phyloP scores from a whole-genome alignment of 306 rosid species.

The Rosa lucieae region DNA sequence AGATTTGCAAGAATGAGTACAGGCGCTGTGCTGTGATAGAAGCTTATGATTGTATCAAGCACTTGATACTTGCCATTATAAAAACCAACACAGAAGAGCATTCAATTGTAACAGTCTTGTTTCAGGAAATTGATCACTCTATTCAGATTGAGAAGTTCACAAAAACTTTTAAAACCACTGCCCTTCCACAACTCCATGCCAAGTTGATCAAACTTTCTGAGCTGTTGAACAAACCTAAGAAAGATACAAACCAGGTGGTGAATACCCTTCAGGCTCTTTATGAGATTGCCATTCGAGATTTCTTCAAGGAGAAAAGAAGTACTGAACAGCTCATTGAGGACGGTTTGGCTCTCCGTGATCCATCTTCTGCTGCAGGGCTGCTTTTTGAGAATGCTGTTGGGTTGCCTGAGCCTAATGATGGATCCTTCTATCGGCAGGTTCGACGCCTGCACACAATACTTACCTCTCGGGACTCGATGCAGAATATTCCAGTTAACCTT shows the following conservation, averaged over 20 bases:
- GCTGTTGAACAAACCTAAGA: slow-evolving; percentile 58
- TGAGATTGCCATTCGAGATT: slow-evolving; percentile 75
- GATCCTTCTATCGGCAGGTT: slow-evolving; percentile 73
- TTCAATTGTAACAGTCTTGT: slow-evolving; percentile 75
- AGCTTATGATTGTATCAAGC: slow-evolving; percentile 76
- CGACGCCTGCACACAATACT: slow-evolving; percentile 87
- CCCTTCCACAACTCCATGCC: slow-evolving; percentile 71
- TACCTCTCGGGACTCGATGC: slow-evolving; percentile 88
- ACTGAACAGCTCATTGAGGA: slow-evolving; percentile 66
- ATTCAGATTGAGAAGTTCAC: slow-evolving; percentile 75
- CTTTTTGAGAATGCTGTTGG: slow-evolving; percentile 73
- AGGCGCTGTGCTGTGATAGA: slow-evolving; percentile 90
- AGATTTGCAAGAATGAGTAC: slow-evolving; percentile 87
- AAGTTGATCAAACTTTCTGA: slow-evolving; percentile 78
- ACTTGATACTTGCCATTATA: slow-evolving; percentile 66
- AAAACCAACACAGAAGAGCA: slow-evolving; percentile 71
- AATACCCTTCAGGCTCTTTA: slow-evolving; percentile 88
- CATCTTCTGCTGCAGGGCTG: slow-evolving; percentile 49
- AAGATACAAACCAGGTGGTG: slow-evolving; percentile 63
- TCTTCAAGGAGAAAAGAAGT: slow-evolving; percentile 72
- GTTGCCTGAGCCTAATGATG: slow-evolving; percentile 63
- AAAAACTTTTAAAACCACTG: slow-evolving; percentile 68
- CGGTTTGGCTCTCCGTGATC: slow-evolving; percentile 72
- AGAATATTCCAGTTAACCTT: slow-evolving; percentile 79
- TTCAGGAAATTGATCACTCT: slow-evolving; percentile 89